Base-by-base conservation (phyloP, 257 asterid species). In the Rubia yunnanensis region DNA sequence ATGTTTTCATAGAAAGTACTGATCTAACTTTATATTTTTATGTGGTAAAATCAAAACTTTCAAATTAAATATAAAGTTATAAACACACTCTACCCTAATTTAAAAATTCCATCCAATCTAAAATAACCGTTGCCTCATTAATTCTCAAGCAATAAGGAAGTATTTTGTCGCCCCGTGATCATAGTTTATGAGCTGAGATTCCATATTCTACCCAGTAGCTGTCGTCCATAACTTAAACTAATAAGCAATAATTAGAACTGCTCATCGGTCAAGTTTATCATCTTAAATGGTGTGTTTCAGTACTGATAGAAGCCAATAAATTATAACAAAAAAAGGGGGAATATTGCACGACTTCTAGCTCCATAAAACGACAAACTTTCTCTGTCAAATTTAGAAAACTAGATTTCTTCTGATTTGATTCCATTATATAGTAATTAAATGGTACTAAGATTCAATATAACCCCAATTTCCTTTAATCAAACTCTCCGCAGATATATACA, bases 401-500 rank as follows among this genome's bases (percentile, higher is more conserved):
- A 64, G 68, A 64, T 64, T 18, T 64, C 34, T 38, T 48, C 15
- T 10, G 68, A 64, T 64, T 46, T 46, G 41, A 48, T 64, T 46
- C 68, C 57, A 50, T 20, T 20, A 17, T 27, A 39, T 39, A 38
- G 10, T 6, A 14, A 44, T 5, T 50, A 22, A 22, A 5, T 18
- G 57, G 23, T 2, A 20, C 27, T 50, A 4, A 5, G 36, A 35
- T 27, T 13, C 36, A 17, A 18, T 15, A 48, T 11, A 15, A 5
- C 22, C 20, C 22, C 23, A 48, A 17, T 38, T 38, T 10, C 48
- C 13, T 39, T 39, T 11, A 39, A 39, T 39, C 13, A 11, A 39
- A 39, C 48, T 39, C 53, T 0, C 53, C 5, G 3, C n/a, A n/a
- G n/a, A n/a, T n/a, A 46, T 3, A 10, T 4, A 17, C n/a, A 44